Evolutionary conservation across 257 asterid species (phyloP).

Genomic region (Penstemon eatonii): DNA sequence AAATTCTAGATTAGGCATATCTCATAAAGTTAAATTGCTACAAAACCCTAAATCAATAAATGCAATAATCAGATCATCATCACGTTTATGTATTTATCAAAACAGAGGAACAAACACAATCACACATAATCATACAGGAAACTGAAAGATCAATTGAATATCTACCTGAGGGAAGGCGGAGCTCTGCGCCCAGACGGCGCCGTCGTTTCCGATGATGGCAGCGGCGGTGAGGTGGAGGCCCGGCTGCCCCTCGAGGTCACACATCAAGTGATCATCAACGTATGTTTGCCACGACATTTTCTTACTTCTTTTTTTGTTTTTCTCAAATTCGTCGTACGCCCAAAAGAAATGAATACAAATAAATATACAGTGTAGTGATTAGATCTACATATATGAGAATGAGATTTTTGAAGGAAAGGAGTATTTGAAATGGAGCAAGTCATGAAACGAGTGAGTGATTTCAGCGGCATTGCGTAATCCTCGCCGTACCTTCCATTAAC

Average conservation of each 20-base stretch:
- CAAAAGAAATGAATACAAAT: too few species aligned
- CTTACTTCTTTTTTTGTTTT: too few species aligned
- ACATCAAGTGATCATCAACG: constrained; percentile 63
- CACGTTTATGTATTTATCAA: background rate
- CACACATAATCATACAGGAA: too few species aligned
- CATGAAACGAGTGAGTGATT: constrained; percentile 2
- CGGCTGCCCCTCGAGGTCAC: constrained; percentile 47
- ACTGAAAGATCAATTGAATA: too few species aligned
- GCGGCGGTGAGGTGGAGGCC: constrained; percentile 55
- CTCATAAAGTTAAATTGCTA: too few species aligned
- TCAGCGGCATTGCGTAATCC: constrained; percentile 22
- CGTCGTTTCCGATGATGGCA: constrained; percentile 58
- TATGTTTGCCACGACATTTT: constrained; percentile 61
- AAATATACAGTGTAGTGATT: too few species aligned
- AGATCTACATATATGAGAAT: too few species aligned
- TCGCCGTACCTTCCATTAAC: constrained; percentile 25
- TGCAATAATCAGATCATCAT: background rate
- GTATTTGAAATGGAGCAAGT: constrained; percentile 20
- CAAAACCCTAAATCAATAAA: background rate
- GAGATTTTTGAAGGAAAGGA: background rate
- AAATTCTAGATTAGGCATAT: too few species aligned
- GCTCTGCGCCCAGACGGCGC: constrained; percentile 58
- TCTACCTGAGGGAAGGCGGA: constrained; percentile 51
- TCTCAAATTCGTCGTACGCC: too few species aligned
- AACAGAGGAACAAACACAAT: too few species aligned